Conservation (phyloP, 108 stramenopile genomes). For the Seminavis robusta region DNA sequence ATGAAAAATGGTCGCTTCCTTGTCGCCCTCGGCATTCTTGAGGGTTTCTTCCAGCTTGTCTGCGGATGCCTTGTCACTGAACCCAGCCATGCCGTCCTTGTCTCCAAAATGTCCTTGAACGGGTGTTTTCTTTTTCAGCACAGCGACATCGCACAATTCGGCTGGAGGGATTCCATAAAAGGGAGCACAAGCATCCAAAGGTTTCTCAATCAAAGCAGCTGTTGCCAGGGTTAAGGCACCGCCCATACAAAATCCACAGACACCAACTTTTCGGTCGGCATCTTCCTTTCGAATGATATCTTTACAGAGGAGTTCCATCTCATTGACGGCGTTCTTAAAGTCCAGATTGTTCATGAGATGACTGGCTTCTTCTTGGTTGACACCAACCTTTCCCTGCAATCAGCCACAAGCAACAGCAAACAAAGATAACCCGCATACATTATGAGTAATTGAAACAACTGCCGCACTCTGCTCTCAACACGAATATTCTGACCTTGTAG, state of each 20-base stretch:
- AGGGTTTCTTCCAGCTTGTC: conserved; percentile 11
- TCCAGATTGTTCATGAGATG: conserved; percentile 27
- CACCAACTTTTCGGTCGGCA: conserved; percentile 14
- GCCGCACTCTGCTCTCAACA: too few species aligned
- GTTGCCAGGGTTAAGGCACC: conserved; percentile 19
- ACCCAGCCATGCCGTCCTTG: conserved; percentile 12
- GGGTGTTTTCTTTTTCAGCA: conserved; percentile 6
- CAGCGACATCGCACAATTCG: neutral
- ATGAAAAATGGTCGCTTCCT: neutral
- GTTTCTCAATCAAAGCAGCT: neutral
- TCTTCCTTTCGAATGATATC: conserved; percentile 4
- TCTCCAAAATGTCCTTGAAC: conserved; percentile 21
- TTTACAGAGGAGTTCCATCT: conserved; percentile 11
- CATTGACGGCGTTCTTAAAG: conserved; percentile 19
- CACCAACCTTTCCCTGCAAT: conserved; percentile 23
- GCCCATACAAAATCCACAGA: conserved; percentile 33
- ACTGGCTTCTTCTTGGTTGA: conserved; percentile 24
- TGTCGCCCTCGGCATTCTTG: conserved; percentile 4
- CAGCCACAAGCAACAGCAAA: too few species aligned
- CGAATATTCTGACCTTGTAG: too few species aligned
- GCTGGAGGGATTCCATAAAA: conserved; percentile 22
- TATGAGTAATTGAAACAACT: too few species aligned
- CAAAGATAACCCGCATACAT: too few species aligned
- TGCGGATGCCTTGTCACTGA: conserved; percentile 17
- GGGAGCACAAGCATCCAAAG: conserved; percentile 8